These are phyloP conservation scores for Trichoderma sp. DNA, from an alignment of 2,329 filamentous ascomycete genomes.

Conservation along the genomic window DNA sequence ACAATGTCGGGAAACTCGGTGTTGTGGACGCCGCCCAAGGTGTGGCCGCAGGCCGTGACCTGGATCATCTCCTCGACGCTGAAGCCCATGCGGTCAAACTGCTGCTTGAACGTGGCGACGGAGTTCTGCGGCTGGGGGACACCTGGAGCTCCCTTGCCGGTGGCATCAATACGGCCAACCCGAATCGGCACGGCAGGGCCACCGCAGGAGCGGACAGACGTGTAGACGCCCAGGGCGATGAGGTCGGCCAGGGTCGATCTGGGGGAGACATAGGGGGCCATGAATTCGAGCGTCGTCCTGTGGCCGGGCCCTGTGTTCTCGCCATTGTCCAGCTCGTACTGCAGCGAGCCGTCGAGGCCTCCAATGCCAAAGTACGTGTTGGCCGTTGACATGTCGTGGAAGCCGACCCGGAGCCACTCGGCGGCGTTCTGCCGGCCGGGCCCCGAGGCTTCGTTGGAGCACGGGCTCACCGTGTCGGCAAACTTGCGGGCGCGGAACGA, in stretches of 20 bases:
- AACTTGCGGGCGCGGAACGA: slow-evolving; percentile 59
- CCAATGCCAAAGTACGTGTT: slow-evolving; percentile 52
- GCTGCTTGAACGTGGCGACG: slow-evolving; percentile 53
- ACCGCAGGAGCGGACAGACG: slow-evolving; percentile 60
- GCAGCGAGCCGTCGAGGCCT: slow-evolving; percentile 62
- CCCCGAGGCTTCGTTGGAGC: slow-evolving; percentile 55
- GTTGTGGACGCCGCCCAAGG: slow-evolving; percentile 61
- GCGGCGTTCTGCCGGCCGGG: slow-evolving; percentile 60
- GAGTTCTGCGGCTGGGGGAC: slow-evolving; percentile 62
- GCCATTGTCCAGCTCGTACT: slow-evolving; percentile 57
- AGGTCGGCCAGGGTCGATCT: slow-evolving; percentile 59
- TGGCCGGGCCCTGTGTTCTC: slow-evolving; percentile 62
- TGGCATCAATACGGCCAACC: slow-evolving; percentile 59
- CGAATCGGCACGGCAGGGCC: slow-evolving; percentile 58
- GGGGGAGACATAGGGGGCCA: slow-evolving; percentile 55
- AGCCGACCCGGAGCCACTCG: slow-evolving; percentile 63
- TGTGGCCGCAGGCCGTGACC: slow-evolving; percentile 63
- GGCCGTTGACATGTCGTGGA: slow-evolving; percentile 63
- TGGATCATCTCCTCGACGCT: slow-evolving; percentile 60
- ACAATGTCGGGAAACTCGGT: slow-evolving; percentile 57
- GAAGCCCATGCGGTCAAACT: slow-evolving; percentile 63
- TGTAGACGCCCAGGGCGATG: slow-evolving; percentile 60
- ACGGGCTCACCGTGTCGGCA: slow-evolving; percentile 59
- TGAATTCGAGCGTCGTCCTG: slow-evolving; percentile 55
- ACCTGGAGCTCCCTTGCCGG: slow-evolving; percentile 48